phyloP scores from a whole-genome alignment of 2,329 filamentous ascomycete genomes.

The Aspergillus sp. region DNA sequence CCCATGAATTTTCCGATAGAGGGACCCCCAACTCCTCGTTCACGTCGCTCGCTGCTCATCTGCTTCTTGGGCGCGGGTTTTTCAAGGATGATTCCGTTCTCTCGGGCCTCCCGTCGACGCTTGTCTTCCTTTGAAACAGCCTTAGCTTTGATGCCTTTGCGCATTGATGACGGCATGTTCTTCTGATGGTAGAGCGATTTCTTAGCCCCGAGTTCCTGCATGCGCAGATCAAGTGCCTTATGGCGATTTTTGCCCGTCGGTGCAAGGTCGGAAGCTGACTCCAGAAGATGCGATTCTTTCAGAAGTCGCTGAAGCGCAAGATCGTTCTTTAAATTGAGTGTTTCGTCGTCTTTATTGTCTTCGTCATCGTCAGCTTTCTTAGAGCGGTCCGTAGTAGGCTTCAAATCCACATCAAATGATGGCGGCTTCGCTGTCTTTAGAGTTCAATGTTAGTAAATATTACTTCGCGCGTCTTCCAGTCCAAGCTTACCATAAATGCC shows the following conservation, averaged over 20 bases:
- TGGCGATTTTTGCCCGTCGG: conserved; percentile 71
- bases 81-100: conserved; percentile 90
- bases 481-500: conserved; percentile 68
- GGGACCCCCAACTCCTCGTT: conserved; percentile 70
- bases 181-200: conserved; percentile 71
- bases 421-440: conserved; percentile 49
- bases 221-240: conserved; percentile 78
- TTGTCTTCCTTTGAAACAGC: conserved; percentile 65
- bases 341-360: conserved; percentile 57
- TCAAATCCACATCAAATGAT: conserved; percentile 29
- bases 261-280: conserved; percentile 55
- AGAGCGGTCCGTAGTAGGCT: conserved; percentile 18
- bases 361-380: conserved; percentile 32
- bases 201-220: conserved; percentile 79
- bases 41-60: conserved; percentile 46
- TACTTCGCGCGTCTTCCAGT: not conserved
- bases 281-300: conserved; percentile 85
- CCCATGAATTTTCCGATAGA: conserved; percentile 77
- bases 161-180: conserved; percentile 84
- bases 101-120: conserved; percentile 74
- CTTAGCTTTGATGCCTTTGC: conserved; percentile 78
- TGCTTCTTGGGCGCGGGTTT: conserved; percentile 41
- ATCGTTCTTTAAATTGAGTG: conserved; percentile 79
- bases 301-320: conserved; percentile 88
- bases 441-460: conserved; percentile 10